Evolutionary conservation across 768 basidiomycete genomes (phyloP).

Genomic region (Fomitopsis pulvina): DNA sequence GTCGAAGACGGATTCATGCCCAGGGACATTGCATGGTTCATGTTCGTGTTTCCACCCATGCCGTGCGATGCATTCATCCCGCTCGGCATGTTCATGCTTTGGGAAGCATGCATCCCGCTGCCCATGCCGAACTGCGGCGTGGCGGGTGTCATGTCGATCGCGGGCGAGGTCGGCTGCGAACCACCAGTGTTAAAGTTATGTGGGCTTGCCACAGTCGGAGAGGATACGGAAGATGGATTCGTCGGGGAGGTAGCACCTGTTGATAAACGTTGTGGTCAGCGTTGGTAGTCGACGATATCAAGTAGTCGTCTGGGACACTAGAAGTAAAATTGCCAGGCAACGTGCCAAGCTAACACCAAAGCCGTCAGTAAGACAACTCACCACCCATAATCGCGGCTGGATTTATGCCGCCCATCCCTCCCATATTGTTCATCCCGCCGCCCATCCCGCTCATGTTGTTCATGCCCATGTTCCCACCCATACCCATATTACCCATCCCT

Average conservation of each 20-base stretch:
- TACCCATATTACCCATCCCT: constrained; percentile 9
- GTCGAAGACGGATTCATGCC: not conserved
- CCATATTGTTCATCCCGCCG: constrained; percentile 17
- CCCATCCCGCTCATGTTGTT: constrained; percentile 17
- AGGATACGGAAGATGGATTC: constrained; percentile 1
- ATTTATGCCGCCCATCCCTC: constrained; percentile 16
- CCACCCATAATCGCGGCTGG: constrained; percentile 15
- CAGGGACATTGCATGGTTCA: not conserved
- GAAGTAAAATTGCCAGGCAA: no score
- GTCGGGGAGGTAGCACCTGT: constrained; percentile 1
- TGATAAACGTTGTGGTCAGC: no score
- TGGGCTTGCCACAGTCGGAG: constrained; percentile 6
- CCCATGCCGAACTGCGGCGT: not conserved
- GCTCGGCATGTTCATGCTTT: not conserved
- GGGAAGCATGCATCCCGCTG: not conserved
- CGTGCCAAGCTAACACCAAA: constrained; percentile 11
- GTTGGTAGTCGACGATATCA: no score
- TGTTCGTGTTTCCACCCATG: not conserved
- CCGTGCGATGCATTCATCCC: not conserved
- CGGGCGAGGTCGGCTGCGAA: constrained; percentile 3
- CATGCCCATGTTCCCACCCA: no score
- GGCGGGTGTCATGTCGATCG: not conserved
- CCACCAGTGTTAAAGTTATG: constrained; percentile 7
- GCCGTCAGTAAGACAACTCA: constrained; percentile 8
- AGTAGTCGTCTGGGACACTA: no score